Evolutionary conservation across 495 filamentous ascomycete species (phyloP).

Genomic region (Jackrogersella minutella): DNA sequence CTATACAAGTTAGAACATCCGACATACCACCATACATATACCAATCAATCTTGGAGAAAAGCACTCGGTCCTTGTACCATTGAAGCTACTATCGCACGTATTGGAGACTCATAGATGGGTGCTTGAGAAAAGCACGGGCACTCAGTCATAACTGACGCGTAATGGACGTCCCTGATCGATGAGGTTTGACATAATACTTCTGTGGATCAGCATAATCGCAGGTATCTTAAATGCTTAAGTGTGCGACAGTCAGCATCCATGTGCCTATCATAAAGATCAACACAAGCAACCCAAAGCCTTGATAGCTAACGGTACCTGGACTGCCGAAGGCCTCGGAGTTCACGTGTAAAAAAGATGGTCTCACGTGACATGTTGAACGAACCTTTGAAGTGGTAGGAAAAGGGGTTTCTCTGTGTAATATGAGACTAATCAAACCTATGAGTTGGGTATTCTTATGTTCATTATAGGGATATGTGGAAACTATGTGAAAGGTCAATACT

Average conservation of each 20-base stretch:
- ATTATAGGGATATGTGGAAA: no score
- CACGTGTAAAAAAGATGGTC: background rate
- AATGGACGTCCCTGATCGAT: background rate
- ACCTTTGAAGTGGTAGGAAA: background rate
- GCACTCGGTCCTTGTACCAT: background rate
- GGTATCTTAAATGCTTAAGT: background rate
- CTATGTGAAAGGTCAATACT: no score
- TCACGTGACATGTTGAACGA: background rate
- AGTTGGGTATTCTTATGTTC: background rate
- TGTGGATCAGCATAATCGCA: background rate
- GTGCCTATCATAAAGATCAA: background rate
- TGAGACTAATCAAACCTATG: background rate
- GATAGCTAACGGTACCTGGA: no score
- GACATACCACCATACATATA: conserved; percentile 27
- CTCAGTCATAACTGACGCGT: background rate
- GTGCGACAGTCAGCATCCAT: background rate
- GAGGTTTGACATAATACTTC: background rate
- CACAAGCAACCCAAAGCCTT: no score
- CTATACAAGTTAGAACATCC: conserved; percentile 24
- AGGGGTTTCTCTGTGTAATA: background rate
- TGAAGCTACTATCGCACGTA: background rate
- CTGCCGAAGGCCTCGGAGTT: background rate
- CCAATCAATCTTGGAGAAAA: conserved; percentile 5
- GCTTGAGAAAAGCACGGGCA: background rate
- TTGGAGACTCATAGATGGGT: background rate